phyloP scores from a whole-genome alignment of 257 asterid species.

The Nicotiana benthamiana region DNA sequence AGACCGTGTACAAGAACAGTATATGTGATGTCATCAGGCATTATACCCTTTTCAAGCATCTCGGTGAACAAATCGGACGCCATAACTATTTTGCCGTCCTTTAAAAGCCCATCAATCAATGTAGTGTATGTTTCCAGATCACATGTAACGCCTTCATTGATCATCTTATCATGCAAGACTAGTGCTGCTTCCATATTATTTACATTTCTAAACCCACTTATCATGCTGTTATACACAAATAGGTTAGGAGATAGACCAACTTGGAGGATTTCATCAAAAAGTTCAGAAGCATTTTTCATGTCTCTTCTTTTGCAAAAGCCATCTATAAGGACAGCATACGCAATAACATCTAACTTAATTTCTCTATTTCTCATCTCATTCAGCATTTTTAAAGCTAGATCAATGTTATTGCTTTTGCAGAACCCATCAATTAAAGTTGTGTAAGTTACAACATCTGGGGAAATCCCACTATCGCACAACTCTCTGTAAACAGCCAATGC shows the following conservation, averaged over 20 bases:
- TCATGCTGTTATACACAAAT: constrained; percentile 63
- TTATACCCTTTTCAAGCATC: constrained; percentile 56
- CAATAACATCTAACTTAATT: constrained; percentile 52
- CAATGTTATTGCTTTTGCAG: constrained; percentile 36
- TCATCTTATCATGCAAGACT: constrained; percentile 45
- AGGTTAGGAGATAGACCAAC: constrained; percentile 60
- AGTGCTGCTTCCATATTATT: constrained; percentile 54
- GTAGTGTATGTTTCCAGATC: constrained; percentile 79
- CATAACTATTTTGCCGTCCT: constrained; percentile 41
- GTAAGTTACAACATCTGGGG: constrained; percentile 58
- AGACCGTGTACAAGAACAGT: constrained; percentile 65
- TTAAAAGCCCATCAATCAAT: constrained; percentile 59
- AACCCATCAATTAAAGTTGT: constrained; percentile 65
- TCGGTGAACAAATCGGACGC: constrained; percentile 60
- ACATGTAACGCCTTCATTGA: constrained; percentile 39
- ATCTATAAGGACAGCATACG: constrained; percentile 55
- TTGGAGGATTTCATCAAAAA: constrained; percentile 53
- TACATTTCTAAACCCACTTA: constrained; percentile 60
- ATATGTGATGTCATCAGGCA: constrained; percentile 58
- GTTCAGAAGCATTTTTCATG: constrained; percentile 51
- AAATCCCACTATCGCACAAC: constrained; percentile 41
- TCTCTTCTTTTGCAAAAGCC: constrained; percentile 73
- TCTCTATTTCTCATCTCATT: constrained; percentile 57
- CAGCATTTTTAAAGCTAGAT: constrained; percentile 45
- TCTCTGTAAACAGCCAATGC: constrained; percentile 53